Percentiles rank a stretch among this genome's conserved stretches.
These are phyloP conservation scores for Yarrowia keelungensis DNA, from an alignment of 805 yeast genomes.

Conservation along the genomic window DNA sequence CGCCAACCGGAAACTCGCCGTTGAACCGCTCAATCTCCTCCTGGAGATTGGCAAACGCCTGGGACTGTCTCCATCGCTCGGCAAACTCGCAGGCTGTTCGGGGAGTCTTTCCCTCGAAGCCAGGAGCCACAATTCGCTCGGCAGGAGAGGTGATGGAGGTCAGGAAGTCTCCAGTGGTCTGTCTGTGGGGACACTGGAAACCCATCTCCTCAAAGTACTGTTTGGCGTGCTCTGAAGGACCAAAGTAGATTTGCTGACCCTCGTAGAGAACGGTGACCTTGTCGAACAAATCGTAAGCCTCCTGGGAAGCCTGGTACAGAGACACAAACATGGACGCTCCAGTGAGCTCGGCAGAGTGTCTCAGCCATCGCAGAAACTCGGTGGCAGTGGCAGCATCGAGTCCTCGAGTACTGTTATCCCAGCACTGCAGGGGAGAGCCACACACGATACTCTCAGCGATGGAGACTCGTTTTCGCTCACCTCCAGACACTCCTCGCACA, in stretches of 20 bases:
- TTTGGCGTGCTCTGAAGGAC: constrained; percentile 57
- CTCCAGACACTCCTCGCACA: constrained; percentile 75
- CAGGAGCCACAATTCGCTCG: constrained; percentile 56
- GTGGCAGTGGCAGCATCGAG: constrained; percentile 75
- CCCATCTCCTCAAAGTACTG: constrained; percentile 62
- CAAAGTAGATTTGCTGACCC: constrained; percentile 67
- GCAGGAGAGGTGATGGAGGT: constrained; percentile 62
- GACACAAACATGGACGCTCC: constrained; percentile 66
- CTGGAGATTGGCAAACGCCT: constrained; percentile 53
- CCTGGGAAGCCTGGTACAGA: constrained; percentile 72
- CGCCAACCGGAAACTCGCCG: constrained; percentile 44
- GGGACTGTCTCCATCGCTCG: constrained; percentile 58
- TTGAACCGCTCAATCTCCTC: constrained; percentile 54
- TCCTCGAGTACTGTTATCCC: constrained; percentile 77
- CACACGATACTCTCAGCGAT: constrained; percentile 61
- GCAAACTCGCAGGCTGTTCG: constrained; percentile 60
- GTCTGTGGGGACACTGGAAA: constrained; percentile 62
- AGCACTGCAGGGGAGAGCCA: constrained; percentile 62
- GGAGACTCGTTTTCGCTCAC: constrained; percentile 75
- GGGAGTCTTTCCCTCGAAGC: constrained; percentile 60
- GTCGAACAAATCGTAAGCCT: constrained; percentile 66
- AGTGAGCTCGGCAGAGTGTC: constrained; percentile 63
- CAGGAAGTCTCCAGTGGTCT: constrained; percentile 65
- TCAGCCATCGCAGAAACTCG: constrained; percentile 66
- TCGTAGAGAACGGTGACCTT: constrained; percentile 63